These are phyloP conservation scores for Lentinus polychrous DNA, from an alignment of 1,284 basidiomycete genomes.

Conservation along the genomic window DNA sequence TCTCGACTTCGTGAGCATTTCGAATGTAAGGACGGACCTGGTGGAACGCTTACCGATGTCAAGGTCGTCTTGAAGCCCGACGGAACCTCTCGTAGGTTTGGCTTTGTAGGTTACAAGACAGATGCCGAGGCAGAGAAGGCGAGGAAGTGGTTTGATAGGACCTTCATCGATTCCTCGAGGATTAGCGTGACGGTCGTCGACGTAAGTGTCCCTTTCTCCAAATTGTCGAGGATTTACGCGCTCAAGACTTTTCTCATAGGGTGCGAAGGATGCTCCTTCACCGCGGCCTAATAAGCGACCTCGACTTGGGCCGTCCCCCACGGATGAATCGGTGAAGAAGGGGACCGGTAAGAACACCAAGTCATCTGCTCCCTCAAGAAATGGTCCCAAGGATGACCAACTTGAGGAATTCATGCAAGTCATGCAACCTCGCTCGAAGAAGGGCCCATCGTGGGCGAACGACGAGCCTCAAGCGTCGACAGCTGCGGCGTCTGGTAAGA, in stretches of 20 bases:
- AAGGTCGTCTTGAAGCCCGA: slow-evolving; percentile 75
- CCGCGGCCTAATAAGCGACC: slow-evolving; percentile 66
- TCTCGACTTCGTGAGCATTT: slow-evolving; percentile 68
- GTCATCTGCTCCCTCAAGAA: slow-evolving; percentile 16
- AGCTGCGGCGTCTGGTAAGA: slow-evolving; percentile 16
- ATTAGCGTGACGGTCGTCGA: slow-evolving; percentile 78
- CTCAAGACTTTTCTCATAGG: slow-evolving; percentile 30
- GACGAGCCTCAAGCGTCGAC: slow-evolving; percentile 26
- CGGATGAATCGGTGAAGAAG: slow-evolving; percentile 11
- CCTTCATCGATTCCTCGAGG: slow-evolving; percentile 71
- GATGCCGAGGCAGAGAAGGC: slow-evolving; percentile 73
- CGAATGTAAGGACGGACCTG: slow-evolving; percentile 53
- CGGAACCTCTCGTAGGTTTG: slow-evolving; percentile 83
- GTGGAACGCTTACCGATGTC: slow-evolving; percentile 78
- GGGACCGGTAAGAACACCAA: slow-evolving; percentile 15
- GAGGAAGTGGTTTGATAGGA: slow-evolving; percentile 81
- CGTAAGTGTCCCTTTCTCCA: slow-evolving; percentile 35
- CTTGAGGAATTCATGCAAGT: slow-evolving; percentile 56
- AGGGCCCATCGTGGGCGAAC: slow-evolving; percentile 66
- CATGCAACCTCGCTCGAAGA: slow-evolving; percentile 53
- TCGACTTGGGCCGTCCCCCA: slow-evolving; percentile 38
- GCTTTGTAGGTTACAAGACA: slow-evolving; percentile 88
- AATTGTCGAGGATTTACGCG: not conserved
- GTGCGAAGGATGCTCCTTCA: slow-evolving; percentile 55
- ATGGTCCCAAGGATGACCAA: slow-evolving; percentile 27